phyloP scores from a whole-genome alignment of 805 yeast genomes.

The Grigorovia yakushimaensis region DNA sequence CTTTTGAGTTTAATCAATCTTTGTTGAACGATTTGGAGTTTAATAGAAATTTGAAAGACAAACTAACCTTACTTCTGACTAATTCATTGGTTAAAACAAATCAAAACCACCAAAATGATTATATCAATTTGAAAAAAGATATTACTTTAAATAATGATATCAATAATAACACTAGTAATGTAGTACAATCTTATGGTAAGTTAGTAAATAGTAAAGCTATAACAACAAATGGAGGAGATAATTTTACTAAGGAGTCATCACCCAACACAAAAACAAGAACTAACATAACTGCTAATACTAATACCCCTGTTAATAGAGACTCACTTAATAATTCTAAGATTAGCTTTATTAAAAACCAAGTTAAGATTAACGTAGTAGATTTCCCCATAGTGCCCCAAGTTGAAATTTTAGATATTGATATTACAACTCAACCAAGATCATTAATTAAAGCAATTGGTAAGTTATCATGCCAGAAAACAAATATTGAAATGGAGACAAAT shows the following conservation, averaged over 20 bases:
- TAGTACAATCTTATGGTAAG: not conserved
- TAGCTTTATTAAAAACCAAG: slow-evolving; percentile 21
- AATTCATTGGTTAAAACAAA: not conserved
- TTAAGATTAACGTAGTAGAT: slow-evolving; percentile 23
- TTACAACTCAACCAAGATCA: slow-evolving; percentile 26
- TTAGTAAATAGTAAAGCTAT: not conserved
- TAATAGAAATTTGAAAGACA: not conserved
- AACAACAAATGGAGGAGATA: not conserved
- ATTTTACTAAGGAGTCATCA: not conserved
- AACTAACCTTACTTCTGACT: not conserved
- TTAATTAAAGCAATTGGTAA: slow-evolving; percentile 28
- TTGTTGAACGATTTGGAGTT: not conserved
- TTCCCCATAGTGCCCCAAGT: slow-evolving; percentile 25
- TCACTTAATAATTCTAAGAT: not conserved
- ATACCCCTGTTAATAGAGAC: not conserved
- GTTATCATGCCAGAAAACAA: slow-evolving; percentile 25
- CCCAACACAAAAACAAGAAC: not conserved
- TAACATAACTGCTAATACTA: not conserved
- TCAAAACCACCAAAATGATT: not conserved
- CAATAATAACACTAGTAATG: not conserved
- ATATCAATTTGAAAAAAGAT: not conserved
- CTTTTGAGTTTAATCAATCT: not conserved
- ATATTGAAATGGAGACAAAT: slow-evolving; percentile 26
- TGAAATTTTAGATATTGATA: slow-evolving; percentile 27
- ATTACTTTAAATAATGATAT: not conserved